phyloP scores from a whole-genome alignment of 805 yeast species.

The Wickerhamomyces strasburgensis region DNA sequence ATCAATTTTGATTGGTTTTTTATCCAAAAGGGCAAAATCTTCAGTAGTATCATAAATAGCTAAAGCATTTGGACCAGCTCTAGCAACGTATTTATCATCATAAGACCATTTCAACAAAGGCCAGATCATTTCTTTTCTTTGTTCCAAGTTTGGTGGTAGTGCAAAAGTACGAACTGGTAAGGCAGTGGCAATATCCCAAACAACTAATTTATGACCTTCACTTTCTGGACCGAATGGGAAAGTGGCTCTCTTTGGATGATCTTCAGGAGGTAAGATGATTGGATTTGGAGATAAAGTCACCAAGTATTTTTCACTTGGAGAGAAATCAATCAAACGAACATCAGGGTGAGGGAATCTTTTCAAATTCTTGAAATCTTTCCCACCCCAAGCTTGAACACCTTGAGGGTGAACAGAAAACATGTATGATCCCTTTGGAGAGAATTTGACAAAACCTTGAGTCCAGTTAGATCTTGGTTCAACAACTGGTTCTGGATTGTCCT shows the following conservation, averaged over 20 bases:
- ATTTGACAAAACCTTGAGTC: conserved; percentile 83
- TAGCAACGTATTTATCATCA: conserved; percentile 90
- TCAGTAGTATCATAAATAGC: conserved; percentile 80
- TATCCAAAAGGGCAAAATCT: conserved; percentile 75
- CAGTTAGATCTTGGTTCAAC: conserved; percentile 77
- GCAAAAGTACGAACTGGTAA: conserved; percentile 88
- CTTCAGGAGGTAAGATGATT: conserved; percentile 62
- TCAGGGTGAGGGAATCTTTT: conserved; percentile 82
- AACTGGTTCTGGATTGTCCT: conserved; percentile 66
- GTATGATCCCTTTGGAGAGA: conserved; percentile 91
- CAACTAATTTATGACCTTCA: conserved; percentile 88
- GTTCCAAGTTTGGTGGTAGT: conserved; percentile 66
- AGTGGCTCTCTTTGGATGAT: conserved; percentile 55
- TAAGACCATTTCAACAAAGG: conserved; percentile 95
- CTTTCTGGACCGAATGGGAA: conserved; percentile 84
- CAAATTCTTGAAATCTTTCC: conserved; percentile 66
- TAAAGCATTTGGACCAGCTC: conserved; percentile 89
- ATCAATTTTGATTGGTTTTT: conserved; percentile 76
- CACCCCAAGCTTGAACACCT: conserved; percentile 97
- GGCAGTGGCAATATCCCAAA: conserved; percentile 87
- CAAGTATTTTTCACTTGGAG: conserved; percentile 86
- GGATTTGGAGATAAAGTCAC: conserved; percentile 89
- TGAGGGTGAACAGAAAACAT: conserved; percentile 85
- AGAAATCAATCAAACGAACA: conserved; percentile 83
- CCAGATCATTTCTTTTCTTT: conserved; percentile 75